Percentiles rank a stretch among this genome's conserved stretches.
Conservation (phyloP, 2,329 filamentous ascomycete species). For the Leptographium radiaticola region DNA sequence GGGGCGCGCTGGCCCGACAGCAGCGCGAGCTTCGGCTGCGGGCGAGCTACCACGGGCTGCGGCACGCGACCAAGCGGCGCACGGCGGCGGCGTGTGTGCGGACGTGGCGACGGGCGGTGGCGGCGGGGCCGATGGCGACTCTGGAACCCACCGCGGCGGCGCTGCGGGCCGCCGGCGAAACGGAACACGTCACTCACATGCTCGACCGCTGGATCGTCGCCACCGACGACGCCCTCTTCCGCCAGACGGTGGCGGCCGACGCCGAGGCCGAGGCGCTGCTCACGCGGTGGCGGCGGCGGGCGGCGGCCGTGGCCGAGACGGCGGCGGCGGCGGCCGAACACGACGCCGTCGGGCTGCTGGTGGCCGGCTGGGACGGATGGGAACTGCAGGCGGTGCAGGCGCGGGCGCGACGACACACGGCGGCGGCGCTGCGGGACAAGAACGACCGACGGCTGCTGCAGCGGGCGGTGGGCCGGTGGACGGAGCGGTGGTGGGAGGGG, state of each 20-base stretch:
- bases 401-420: constrained; percentile 9
- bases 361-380: constrained; percentile 11
- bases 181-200: constrained; percentile 1
- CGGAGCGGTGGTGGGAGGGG: background rate
- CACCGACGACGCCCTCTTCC: constrained; percentile 12
- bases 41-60: constrained; percentile 9
- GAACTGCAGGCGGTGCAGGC: constrained; percentile 14
- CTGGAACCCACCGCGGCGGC: no score
- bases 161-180: constrained; percentile 4
- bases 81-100: constrained; percentile 8
- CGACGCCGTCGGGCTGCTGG: constrained; percentile 3
- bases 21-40: constrained; percentile 10
- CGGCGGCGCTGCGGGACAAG: constrained; percentile 12
- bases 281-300: constrained; percentile 9
- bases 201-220: constrained; percentile 13
- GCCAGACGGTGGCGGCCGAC: constrained; percentile 9
- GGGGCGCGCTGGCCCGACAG: constrained; percentile 6
- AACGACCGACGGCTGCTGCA: constrained; percentile 9
- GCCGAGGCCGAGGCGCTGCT: constrained; percentile 9
- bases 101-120: constrained; percentile 6
- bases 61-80: constrained; percentile 9
- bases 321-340: constrained; percentile 8
- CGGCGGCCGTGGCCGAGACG: constrained; percentile 1
- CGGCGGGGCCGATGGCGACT: no score
- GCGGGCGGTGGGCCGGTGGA: constrained; percentile 10